Evolutionary conservation across 1,284 basidiomycete species (phyloP).

Genomic region (Apiotrichum veenhuisii): DNA sequence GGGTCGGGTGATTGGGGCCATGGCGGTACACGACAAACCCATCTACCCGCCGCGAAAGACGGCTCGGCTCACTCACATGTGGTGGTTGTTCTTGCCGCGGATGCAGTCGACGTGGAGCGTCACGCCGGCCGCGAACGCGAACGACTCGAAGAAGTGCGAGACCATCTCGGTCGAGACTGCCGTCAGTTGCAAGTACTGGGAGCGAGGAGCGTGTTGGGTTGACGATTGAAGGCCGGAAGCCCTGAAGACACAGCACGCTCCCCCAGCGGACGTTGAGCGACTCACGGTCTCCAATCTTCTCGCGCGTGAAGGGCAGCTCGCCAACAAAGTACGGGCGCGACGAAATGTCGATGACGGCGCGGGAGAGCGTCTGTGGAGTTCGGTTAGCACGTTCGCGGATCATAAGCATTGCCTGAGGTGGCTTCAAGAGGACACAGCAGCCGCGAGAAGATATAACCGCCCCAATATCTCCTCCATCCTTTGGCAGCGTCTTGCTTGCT

Average conservation of each 20-base stretch:
- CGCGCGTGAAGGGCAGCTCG: slow-evolving; percentile 82
- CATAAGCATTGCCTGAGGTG: too few relatives aligned
- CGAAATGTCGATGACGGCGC: slow-evolving; percentile 97
- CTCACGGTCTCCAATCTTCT: slow-evolving; percentile 86
- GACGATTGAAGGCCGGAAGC: too few relatives aligned
- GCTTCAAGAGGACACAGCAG: background rate
- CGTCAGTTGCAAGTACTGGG: too few relatives aligned
- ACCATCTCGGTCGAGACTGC: slow-evolving; percentile 91
- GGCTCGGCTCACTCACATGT: slow-evolving; percentile 63
- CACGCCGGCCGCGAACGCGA: slow-evolving; percentile 49
- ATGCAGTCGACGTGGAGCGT: slow-evolving; percentile 81
- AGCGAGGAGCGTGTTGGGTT: background rate
- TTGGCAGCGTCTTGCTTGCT: too few relatives aligned
- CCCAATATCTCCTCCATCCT: too few relatives aligned
- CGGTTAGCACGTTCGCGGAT: too few relatives aligned
- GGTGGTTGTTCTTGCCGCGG: slow-evolving; percentile 95
- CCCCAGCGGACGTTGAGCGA: too few relatives aligned
- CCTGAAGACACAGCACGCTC: background rate
- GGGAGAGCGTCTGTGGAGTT: slow-evolving; percentile 69
- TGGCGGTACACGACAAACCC: background rate
- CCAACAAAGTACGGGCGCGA: slow-evolving; percentile 93
- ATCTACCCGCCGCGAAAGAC: too few relatives aligned
- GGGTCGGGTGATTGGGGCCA: background rate
- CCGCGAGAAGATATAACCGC: too few relatives aligned
- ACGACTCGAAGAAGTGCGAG: slow-evolving; percentile 49